Evolutionary conservation across 1,284 basidiomycete species (phyloP).

Genomic region (Takashimella tepidaria): DNA sequence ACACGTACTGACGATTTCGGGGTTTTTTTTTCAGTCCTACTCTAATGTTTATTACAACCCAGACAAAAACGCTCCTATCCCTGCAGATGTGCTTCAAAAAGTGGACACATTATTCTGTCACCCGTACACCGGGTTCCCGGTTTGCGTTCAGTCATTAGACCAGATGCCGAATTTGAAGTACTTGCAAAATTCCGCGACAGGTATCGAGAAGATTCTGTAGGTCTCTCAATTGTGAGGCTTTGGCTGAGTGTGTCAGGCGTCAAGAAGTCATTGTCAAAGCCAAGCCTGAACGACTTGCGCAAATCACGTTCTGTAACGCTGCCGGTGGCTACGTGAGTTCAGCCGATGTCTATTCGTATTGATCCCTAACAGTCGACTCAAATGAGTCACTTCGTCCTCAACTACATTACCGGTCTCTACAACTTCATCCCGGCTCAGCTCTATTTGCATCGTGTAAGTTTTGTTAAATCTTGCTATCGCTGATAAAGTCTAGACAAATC

Average conservation of each 20-base stretch:
- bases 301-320: conserved; percentile 26
- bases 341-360: conserved; percentile 16
- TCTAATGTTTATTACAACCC: not conserved
- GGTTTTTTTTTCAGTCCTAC: not conserved
- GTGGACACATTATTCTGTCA: not conserved
- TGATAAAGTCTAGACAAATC: not conserved
- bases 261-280: not conserved
- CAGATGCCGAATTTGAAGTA: conserved; percentile 21
- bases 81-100: not conserved
- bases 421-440: not conserved
- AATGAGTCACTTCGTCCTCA: conserved; percentile 1
- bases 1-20: no score
- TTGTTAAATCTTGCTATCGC: no score
- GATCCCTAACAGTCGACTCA: not conserved
- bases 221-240: not conserved
- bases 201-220: conserved; percentile 20
- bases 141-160: conserved; percentile 3
- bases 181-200: conserved; percentile 27
- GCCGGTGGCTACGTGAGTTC: conserved; percentile 36
- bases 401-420: conserved; percentile 1
- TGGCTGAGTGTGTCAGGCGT: not conserved
- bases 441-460: not conserved
- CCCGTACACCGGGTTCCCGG: not conserved
- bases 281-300: not conserved
- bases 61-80: not conserved